A percentile compares a stretch with the other conserved stretches of the same genome.
Conservation (phyloP, 768 basidiomycete species). For the Termitomyces sp. region DNA sequence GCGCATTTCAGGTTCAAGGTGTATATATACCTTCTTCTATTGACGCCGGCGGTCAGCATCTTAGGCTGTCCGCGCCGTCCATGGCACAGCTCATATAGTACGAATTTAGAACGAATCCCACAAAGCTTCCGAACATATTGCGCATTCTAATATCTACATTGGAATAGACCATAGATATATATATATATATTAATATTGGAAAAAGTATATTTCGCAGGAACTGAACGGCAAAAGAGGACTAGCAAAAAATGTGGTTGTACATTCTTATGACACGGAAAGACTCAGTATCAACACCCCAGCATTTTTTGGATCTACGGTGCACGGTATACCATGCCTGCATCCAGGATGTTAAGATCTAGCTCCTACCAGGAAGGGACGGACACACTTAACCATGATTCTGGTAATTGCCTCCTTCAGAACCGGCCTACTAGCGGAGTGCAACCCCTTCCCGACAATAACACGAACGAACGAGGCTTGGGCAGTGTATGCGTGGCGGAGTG, state of each 20-base stretch:
- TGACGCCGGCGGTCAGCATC: background rate
- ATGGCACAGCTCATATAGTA: no score
- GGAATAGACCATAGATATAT: no score
- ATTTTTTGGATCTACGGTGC: constrained; percentile 70
- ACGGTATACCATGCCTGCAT: constrained; percentile 57
- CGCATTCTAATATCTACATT: background rate
- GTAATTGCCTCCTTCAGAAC: constrained; percentile 82
- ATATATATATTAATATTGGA: no score
- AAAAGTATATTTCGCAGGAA: background rate
- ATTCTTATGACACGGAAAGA: constrained; percentile 12
- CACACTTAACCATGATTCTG: constrained; percentile 64
- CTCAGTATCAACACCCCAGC: constrained; percentile 64
- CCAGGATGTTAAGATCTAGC: background rate
- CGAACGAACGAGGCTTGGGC: constrained; percentile 27
- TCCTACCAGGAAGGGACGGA: background rate
- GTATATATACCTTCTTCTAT: background rate
- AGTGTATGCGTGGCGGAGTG: constrained; percentile 32
- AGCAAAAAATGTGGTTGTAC: background rate
- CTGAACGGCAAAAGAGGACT: background rate
- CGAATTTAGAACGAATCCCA: no score
- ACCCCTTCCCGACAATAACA: constrained; percentile 69
- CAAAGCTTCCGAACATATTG: background rate
- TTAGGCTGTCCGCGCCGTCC: background rate
- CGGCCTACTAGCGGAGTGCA: constrained; percentile 70
- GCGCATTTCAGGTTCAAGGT: background rate